Percentiles rank a stretch among this genome's conserved stretches.
phyloP scores from a whole-genome alignment of 805 yeast species.

The Suhomyces sp. region DNA sequence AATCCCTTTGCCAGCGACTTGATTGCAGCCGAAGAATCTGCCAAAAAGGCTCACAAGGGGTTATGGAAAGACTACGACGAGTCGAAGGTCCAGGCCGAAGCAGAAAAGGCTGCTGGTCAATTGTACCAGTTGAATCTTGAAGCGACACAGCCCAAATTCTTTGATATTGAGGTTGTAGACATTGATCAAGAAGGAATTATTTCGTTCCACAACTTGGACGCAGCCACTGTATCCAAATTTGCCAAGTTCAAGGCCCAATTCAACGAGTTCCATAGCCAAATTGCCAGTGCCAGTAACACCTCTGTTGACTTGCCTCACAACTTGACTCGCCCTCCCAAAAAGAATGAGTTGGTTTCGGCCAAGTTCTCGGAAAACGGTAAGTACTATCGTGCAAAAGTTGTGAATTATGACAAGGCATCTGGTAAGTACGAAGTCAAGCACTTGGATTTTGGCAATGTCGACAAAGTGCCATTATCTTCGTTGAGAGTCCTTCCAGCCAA shows the following conservation, averaged over 20 bases:
- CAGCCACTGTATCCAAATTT: constrained; percentile 35
- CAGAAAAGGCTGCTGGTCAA: constrained; percentile 17
- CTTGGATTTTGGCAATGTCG: constrained; percentile 60
- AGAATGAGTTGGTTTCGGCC: constrained; percentile 57
- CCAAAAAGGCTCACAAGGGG: constrained; percentile 55
- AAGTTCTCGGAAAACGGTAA: constrained; percentile 51
- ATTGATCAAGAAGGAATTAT: constrained; percentile 42
- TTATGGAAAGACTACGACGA: constrained; percentile 64
- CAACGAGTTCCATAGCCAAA: constrained; percentile 42
- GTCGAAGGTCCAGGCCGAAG: constrained; percentile 32
- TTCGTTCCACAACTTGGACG: constrained; percentile 45
- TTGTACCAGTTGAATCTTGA: constrained; percentile 20
- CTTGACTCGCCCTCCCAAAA: constrained; percentile 44
- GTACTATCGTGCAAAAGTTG: constrained; percentile 57
- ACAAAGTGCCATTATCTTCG: constrained; percentile 40
- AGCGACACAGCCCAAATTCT: constrained; percentile 40
- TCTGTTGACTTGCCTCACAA: constrained; percentile 40
- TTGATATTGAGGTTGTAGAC: constrained; percentile 55
- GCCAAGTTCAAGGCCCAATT: constrained; percentile 46
- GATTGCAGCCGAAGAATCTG: constrained; percentile 58
- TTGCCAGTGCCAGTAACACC: constrained; percentile 33
- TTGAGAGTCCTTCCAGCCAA: constrained; percentile 54
- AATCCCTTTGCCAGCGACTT: constrained; percentile 56
- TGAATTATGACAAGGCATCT: constrained; percentile 43
- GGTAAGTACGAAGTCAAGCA: constrained; percentile 51